Conservation (phyloP, 164 flowering plant genomes). For the Sextonia rubra region DNA sequence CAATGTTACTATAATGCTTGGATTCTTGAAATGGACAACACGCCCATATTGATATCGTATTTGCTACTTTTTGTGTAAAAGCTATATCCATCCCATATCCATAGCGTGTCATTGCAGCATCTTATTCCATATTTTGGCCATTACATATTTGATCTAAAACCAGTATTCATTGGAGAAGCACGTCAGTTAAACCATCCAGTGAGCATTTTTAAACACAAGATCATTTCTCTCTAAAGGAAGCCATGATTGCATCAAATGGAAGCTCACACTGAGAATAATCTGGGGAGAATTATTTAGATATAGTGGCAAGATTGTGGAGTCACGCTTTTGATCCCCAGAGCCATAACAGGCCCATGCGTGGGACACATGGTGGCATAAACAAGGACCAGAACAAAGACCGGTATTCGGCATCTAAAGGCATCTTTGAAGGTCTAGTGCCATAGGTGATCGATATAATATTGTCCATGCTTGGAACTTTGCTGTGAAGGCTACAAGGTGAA, state of each 20-base stretch:
- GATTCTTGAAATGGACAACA: no score
- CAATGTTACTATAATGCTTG: no score
- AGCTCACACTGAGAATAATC: background rate
- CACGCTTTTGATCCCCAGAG: background rate
- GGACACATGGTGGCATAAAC: background rate
- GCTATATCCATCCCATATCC: background rate
- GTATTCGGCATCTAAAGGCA: background rate
- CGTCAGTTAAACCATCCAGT: background rate
- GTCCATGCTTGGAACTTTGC: background rate
- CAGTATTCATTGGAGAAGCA: background rate
- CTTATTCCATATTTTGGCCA: background rate
- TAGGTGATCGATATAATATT: background rate
- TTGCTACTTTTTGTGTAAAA: background rate
- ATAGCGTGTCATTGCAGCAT: background rate
- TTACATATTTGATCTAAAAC: background rate
- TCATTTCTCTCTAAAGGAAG: background rate
- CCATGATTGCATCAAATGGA: background rate
- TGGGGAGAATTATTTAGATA: background rate
- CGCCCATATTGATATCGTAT: no score
- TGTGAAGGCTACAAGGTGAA: background rate
- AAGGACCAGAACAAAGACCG: background rate
- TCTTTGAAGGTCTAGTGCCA: background rate
- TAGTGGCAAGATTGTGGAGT: background rate
- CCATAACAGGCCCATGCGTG: background rate
- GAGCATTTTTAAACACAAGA: background rate